Percentiles rank a stretch among this genome's conserved stretches.
Conservation (phyloP, 2,329 filamentous ascomycete species). For the Diaporthe batatas region DNA sequence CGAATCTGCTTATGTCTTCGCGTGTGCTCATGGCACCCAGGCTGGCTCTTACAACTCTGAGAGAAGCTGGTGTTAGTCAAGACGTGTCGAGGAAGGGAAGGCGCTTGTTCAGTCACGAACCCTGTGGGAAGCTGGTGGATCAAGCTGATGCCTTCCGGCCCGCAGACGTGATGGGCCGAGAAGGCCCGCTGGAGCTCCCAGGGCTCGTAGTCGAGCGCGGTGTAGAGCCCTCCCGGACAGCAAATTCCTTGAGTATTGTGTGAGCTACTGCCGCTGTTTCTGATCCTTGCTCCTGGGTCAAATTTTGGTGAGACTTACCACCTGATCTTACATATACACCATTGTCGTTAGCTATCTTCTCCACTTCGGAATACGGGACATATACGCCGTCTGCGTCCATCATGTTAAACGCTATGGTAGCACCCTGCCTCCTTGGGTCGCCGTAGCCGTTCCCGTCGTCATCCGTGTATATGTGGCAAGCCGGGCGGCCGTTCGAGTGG, state of each 20-base stretch:
- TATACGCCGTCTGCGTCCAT: constrained; percentile 64
- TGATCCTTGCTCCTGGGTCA: background rate
- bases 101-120: constrained; percentile 48
- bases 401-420: constrained; percentile 75
- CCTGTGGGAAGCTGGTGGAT: constrained; percentile 68
- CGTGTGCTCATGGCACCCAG: constrained; percentile 73
- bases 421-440: constrained; percentile 67
- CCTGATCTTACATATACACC: constrained; percentile 74
- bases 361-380: constrained; percentile 70
- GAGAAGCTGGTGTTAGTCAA: constrained; percentile 23
- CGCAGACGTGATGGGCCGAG: constrained; percentile 70
- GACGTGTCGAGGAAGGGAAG: background rate
- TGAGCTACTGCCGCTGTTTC: background rate
- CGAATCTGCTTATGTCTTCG: constrained; percentile 64
- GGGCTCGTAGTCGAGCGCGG: constrained; percentile 63
- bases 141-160: constrained; percentile 64
- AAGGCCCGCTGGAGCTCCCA: constrained; percentile 67
- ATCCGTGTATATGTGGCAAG: constrained; percentile 69
- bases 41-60: constrained; percentile 70
- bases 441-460: constrained; percentile 58
- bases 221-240: constrained; percentile 61
- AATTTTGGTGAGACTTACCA: constrained; percentile 47
- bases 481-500: constrained; percentile 65
- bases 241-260: constrained; percentile 56
- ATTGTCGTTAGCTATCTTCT: constrained; percentile 66